Evolutionary conservation across 306 rosid species (phyloP).

Genomic region (Sophora flavescens): DNA sequence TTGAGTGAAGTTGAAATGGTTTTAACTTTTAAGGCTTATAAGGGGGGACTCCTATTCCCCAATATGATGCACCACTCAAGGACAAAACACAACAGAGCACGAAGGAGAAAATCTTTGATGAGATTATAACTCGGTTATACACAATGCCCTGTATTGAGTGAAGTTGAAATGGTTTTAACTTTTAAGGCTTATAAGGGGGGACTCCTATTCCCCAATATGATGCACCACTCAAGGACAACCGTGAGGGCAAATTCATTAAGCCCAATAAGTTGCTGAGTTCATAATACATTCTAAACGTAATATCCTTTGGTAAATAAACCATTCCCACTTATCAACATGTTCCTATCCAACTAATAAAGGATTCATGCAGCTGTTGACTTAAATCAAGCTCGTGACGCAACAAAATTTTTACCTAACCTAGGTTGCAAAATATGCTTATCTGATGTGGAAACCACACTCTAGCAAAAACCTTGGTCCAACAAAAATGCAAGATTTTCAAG

Average conservation of each 20-base stretch:
- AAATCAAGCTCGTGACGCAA: constrained; percentile 21
- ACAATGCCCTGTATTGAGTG: background rate
- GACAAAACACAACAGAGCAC: constrained; percentile 3
- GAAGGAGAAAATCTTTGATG: background rate
- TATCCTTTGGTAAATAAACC: constrained; percentile 1
- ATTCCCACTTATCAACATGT: no score
- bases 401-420: background rate
- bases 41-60: background rate
- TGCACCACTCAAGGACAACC: background rate
- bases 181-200: background rate
- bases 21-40: constrained; percentile 10
- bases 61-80: background rate
- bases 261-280: no score
- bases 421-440: background rate
- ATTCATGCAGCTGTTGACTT: background rate
- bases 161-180: constrained; percentile 5
- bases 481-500: constrained; percentile 20
- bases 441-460: background rate
- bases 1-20: background rate
- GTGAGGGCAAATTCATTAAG: background rate
- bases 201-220: background rate
- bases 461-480: constrained; percentile 2
- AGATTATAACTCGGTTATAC: constrained; percentile 7
- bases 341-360: no score
- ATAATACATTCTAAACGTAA: background rate